phyloP scores from a whole-genome alignment of 169 alveolate species.

The Babesia sp. region DNA sequence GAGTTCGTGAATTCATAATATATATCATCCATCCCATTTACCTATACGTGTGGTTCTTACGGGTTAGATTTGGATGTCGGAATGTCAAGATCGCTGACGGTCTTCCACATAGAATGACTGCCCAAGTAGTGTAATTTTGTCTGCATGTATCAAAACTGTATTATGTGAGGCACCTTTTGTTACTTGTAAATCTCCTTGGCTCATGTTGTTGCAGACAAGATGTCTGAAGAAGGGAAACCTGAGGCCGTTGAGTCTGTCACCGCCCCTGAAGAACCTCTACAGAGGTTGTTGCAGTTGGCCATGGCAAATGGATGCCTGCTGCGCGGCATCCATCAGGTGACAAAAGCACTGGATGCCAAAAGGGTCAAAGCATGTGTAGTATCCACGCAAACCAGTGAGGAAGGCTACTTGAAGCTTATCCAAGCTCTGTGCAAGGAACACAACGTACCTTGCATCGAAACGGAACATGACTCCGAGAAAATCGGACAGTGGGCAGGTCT shows the following conservation, averaged over 20 bases:
- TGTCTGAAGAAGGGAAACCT: slow-evolving; percentile 63
- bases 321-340: slow-evolving; percentile 93
- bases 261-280: slow-evolving; percentile 42
- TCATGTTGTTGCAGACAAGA: slow-evolving; percentile 22
- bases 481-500: slow-evolving; percentile 97
- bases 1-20: too few relatives aligned
- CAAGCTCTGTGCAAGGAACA: slow-evolving; percentile 89
- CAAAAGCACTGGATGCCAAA: slow-evolving; percentile 90
- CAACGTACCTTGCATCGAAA: slow-evolving; percentile 88
- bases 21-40: too few relatives aligned
- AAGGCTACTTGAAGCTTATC: slow-evolving; percentile 91
- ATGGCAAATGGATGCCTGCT: slow-evolving; percentile 90
- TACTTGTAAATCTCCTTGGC: neutral
- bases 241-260: slow-evolving; percentile 62
- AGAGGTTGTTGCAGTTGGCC: slow-evolving; percentile 74
- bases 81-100: too few relatives aligned
- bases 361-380: slow-evolving; percentile 92
- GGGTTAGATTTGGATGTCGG: too few relatives aligned
- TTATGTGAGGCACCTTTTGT: neutral
- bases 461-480: slow-evolving; percentile 89
- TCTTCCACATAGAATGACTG: too few relatives aligned
- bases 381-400: slow-evolving; percentile 92
- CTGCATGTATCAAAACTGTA: too few relatives aligned
- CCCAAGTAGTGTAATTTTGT: too few relatives aligned
- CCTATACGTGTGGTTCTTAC: too few relatives aligned